A percentile compares a stretch with the other conserved stretches of the same genome.
phyloP scores from a whole-genome alignment of 306 rosid species.

The Cicer yamashitae region DNA sequence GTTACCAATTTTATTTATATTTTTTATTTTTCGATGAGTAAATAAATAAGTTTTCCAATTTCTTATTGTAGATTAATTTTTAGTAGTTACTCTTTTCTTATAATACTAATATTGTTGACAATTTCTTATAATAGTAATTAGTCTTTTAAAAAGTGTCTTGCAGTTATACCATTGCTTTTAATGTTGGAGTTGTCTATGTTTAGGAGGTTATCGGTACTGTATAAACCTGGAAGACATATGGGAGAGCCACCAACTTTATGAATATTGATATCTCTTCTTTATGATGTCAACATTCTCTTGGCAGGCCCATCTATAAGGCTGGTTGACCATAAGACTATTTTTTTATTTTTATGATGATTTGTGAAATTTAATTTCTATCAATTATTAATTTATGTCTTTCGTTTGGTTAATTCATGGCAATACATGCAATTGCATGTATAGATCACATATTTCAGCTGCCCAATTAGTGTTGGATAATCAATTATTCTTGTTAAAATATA shows the following conservation, averaged over 20 bases:
- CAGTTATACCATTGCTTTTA: conserved; percentile 3
- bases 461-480: too few species aligned
- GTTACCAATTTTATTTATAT: too few species aligned
- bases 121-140: too few species aligned
- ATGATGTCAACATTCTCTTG: conserved; percentile 35
- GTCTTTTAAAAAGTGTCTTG: background rate
- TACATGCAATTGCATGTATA: too few species aligned
- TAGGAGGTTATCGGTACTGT: background rate
- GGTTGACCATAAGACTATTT: background rate
- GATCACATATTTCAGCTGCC: too few species aligned
- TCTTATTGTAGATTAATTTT: too few species aligned
- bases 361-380: background rate
- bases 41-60: too few species aligned
- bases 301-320: background rate
- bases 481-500: too few species aligned
- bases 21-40: too few species aligned
- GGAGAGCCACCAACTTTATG: conserved; percentile 16
- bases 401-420: too few species aligned
- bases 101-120: too few species aligned
- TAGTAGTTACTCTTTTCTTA: too few species aligned
- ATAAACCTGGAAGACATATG: background rate
- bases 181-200: background rate
- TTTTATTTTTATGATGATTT: background rate
- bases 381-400: background rate
- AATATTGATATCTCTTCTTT: conserved; percentile 24